These are phyloP conservation scores for Effrenium voratum DNA, from an alignment of 73 alveolate species.

Conservation along the genomic window DNA sequence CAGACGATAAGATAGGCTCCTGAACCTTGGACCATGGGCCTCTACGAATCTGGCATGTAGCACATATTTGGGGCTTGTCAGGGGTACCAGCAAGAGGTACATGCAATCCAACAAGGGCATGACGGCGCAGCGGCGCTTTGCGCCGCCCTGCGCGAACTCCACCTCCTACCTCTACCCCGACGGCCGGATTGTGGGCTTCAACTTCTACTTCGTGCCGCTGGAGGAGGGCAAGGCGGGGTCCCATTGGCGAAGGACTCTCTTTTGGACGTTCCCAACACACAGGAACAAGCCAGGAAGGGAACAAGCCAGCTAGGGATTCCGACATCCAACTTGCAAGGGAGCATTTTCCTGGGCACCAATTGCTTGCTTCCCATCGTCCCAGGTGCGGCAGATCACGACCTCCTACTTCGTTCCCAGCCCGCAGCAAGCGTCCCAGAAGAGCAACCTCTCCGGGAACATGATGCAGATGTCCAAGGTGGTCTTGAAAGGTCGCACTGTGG, in stretches of 20 bases:
- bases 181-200: slow-evolving; percentile 86
- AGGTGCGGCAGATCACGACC: slow-evolving; percentile 82
- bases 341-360: no score
- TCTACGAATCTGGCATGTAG: no score
- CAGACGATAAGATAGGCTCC: no score
- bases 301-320: no score
- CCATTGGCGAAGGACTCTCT: no score
- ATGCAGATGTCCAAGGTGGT: slow-evolving; percentile 92
- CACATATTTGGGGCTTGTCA: no score
- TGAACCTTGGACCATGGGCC: no score
- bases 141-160: slow-evolving; percentile 88
- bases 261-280: no score
- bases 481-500: slow-evolving; percentile 32
- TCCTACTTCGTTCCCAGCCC: slow-evolving; percentile 72
- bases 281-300: no score
- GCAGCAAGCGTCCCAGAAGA: slow-evolving; percentile 9
- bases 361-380: no score
- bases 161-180: slow-evolving; percentile 60
- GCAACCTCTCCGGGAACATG: slow-evolving; percentile 63
- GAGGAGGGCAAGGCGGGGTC: slow-evolving; percentile 69
- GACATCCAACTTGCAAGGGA: no score
- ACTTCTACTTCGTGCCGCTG: slow-evolving; percentile 61
- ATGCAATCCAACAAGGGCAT: slow-evolving; percentile 82
- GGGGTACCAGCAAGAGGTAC: no score
- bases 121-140: slow-evolving; percentile 63